phyloP scores from a whole-genome alignment of 768 basidiomycete genomes.

The Tricholoma sp. region DNA sequence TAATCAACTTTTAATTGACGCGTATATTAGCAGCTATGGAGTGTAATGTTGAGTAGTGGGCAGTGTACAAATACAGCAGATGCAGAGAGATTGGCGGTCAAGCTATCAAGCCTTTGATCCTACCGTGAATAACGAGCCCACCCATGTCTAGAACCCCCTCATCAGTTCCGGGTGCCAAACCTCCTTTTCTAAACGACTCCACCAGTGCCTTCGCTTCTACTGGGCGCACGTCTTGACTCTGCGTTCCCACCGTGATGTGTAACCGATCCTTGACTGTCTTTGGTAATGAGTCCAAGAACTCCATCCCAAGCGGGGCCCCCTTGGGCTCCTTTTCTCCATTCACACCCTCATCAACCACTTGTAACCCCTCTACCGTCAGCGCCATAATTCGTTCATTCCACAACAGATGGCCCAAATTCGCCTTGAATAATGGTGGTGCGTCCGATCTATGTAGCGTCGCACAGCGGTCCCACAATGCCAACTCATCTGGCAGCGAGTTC shows the following conservation, averaged over 20 bases:
- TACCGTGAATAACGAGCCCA: constrained; percentile 11
- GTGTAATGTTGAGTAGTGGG: neutral
- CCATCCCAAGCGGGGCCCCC: constrained; percentile 7
- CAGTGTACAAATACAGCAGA: neutral
- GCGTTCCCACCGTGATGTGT: constrained; percentile 89
- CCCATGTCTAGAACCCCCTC: constrained; percentile 10
- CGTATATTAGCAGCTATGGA: no score
- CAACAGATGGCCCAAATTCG: constrained; percentile 56
- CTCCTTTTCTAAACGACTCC: constrained; percentile 41
- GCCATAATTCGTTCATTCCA: constrained; percentile 84
- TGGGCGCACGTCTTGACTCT: constrained; percentile 40
- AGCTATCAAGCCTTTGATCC: constrained; percentile 15
- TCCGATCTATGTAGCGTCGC: constrained; percentile 30
- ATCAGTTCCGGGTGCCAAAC: constrained; percentile 9
- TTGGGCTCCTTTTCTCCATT: constrained; percentile 24
- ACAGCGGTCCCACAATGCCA: constrained; percentile 47
- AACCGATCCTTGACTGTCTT: constrained; percentile 44
- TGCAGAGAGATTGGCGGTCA: neutral
- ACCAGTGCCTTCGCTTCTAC: constrained; percentile 73
- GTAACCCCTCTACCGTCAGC: constrained; percentile 60
- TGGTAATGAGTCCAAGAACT: constrained; percentile 45
- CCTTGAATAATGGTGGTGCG: constrained; percentile 51
- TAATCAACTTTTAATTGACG: neutral
- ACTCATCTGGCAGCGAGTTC: constrained; percentile 31
- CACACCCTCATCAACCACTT: constrained; percentile 17